phyloP scores from a whole-genome alignment of 164 flowering plant species.

The Sedum album region DNA sequence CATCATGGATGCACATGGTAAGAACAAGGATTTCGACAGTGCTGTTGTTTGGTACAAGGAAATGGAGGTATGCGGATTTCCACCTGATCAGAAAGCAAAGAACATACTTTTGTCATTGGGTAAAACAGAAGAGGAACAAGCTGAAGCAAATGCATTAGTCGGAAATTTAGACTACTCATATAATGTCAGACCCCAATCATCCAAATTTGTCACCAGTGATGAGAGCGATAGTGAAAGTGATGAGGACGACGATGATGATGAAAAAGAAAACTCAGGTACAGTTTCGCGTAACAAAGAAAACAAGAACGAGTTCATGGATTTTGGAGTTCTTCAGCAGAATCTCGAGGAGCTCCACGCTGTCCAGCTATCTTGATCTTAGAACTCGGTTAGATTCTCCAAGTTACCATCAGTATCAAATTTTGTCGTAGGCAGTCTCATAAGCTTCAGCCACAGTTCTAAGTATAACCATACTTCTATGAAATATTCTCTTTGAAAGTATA shows the following conservation, averaged over 20 bases:
- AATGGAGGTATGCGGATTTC: constrained; percentile 54
- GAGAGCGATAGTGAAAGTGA: constrained; percentile 26
- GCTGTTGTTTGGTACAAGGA: constrained; percentile 84
- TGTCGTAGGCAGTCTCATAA: not conserved
- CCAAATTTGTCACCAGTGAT: constrained; percentile 16
- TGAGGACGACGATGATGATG: constrained; percentile 10
- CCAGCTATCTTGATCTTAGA: not conserved
- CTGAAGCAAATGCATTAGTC: constrained; percentile 55
- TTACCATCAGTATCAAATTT: not conserved
- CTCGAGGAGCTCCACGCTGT: constrained; percentile 4
- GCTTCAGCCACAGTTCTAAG: not conserved
- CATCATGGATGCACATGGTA: constrained; percentile 94
- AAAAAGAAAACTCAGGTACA: constrained; percentile 12
- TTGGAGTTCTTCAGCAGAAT: not conserved
- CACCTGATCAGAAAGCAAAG: constrained; percentile 88
- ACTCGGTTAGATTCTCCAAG: not conserved
- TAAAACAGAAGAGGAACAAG: constrained; percentile 51
- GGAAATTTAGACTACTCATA: constrained; percentile 21
- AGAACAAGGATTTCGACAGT: constrained; percentile 59
- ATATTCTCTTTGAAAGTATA: too few relatives aligned
- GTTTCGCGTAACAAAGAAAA: not conserved
- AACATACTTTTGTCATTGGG: constrained; percentile 75
- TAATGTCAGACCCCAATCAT: constrained; percentile 11
- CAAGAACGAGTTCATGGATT: not conserved
- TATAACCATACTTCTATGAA: not conserved